phyloP scores from a whole-genome alignment of 768 basidiomycete species.

The Lactarius pseudohatsudake region DNA sequence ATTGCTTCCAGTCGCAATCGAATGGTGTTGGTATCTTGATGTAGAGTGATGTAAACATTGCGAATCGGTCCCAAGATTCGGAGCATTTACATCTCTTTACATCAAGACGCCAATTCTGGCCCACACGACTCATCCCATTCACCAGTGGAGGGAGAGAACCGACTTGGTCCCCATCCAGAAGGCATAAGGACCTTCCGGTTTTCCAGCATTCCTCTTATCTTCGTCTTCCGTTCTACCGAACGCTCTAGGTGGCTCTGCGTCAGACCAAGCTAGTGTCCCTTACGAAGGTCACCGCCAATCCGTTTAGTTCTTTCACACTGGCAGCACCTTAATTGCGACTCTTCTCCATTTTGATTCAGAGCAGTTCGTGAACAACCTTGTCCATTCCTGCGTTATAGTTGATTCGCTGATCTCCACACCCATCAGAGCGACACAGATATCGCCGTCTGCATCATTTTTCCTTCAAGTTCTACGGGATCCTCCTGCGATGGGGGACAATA shows the following conservation, averaged over 20 bases:
- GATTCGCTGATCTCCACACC: background rate
- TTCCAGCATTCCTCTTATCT: background rate
- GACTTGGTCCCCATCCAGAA: too few species aligned
- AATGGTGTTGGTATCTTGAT: background rate
- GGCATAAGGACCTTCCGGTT: background rate
- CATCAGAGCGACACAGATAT: background rate
- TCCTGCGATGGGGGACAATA: background rate
- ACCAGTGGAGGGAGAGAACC: background rate
- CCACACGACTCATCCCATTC: background rate
- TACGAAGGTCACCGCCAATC: conserved; percentile 4
- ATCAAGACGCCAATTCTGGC: background rate
- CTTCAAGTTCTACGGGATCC: background rate
- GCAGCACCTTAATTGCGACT: background rate
- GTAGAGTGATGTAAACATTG: background rate
- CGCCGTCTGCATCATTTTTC: background rate
- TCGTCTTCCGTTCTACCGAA: conserved; percentile 1
- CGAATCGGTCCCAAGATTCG: background rate
- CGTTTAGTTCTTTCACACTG: conserved; percentile 12
- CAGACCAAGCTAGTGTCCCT: conserved; percentile 12
- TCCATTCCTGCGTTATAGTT: background rate
- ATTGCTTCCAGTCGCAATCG: background rate
- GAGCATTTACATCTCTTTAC: background rate
- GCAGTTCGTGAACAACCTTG: background rate
- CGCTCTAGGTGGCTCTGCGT: background rate
- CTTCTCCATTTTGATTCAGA: too few species aligned